Base-by-base conservation (phyloP, 2,329 filamentous ascomycete species). In the Didymella keratinophila region DNA sequence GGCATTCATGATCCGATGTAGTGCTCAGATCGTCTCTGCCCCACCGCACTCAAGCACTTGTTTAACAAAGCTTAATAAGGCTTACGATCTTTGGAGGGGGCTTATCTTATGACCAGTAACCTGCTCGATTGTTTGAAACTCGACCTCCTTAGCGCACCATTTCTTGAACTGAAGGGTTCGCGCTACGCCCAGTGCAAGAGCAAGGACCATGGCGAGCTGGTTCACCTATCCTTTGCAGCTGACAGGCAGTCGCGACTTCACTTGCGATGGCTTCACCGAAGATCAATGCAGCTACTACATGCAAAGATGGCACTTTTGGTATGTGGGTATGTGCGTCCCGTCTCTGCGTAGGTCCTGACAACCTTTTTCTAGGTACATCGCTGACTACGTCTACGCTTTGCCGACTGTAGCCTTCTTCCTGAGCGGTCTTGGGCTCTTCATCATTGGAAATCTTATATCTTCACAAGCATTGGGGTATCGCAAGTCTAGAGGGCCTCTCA, bases 391-490 rank as follows among this genome's bases (percentile, higher is more conserved):
- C 34, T 87, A 82, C 62, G 82, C 80, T 0, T 69, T 86, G 4
- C 78, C 79, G 7, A 85, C 84, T 0, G 72, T 85, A 3, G 84
- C 82, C 43, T 83, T 86, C 62, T 81, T 86, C 69, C 74, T 83
- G 63, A 75, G 76, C 0, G 70, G 74, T n/a, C 81, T 86, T 52
- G 75, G 78, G 1, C 56, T 85, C 12, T 86, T 84, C 61, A 70
- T 78, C 23, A 68, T 85, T 18, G 71, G 73, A 3, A 71, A 79
- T 46, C 64, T 80, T 16, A 56, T 79, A 18, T 63, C 64, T 12
- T 69, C 71, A 10, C 62, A 72, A 27, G 30, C 78, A 37, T 67
- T 75, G 2, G 56, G 58, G 4, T 56, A 64, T 32, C 61, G 59
- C 7, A 44, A 30, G 16, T 7, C 39, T 7, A 27, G 23, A 25